Conservation (phyloP, 371 early-diverging fungal genomes). For the Apophysomyces ossiformis region DNA sequence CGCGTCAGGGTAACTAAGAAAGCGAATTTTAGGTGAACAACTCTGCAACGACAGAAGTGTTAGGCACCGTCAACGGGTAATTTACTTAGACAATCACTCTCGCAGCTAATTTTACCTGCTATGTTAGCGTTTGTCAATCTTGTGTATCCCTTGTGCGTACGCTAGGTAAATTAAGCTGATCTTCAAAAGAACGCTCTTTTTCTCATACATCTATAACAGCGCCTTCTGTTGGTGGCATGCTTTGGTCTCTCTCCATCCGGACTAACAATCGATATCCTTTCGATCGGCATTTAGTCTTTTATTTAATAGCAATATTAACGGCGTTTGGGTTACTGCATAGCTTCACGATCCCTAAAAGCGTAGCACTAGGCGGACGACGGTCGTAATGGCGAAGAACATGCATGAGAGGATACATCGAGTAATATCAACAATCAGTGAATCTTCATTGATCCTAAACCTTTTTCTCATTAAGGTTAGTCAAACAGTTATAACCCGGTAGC, state of each 20-base stretch:
- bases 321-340: constrained; percentile 38
- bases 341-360: constrained; percentile 31
- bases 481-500: too few species aligned
- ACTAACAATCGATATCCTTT: constrained; percentile 56
- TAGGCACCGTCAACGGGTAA: constrained; percentile 70
- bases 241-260: constrained; percentile 64
- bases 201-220: constrained; percentile 13
- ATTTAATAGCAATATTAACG: constrained; percentile 40
- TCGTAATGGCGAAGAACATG: not conserved
- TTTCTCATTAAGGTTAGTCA: too few species aligned
- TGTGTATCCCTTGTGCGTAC: constrained; percentile 61
- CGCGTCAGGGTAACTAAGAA: not conserved
- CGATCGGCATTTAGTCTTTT: constrained; percentile 60
- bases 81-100: not conserved
- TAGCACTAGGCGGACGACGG: not conserved
- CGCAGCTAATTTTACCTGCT: not conserved
- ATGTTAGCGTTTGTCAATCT: constrained; percentile 52
- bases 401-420: too few species aligned
- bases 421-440: too few species aligned
- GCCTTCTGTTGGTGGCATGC: constrained; percentile 62
- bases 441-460: too few species aligned
- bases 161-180: constrained; percentile 39
- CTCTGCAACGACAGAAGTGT: constrained; percentile 51
- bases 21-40: constrained; percentile 50
- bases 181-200: not conserved